These are phyloP conservation scores for Candida ipomoeae DNA, from an alignment of 805 yeast genomes.

Conservation along the genomic window DNA sequence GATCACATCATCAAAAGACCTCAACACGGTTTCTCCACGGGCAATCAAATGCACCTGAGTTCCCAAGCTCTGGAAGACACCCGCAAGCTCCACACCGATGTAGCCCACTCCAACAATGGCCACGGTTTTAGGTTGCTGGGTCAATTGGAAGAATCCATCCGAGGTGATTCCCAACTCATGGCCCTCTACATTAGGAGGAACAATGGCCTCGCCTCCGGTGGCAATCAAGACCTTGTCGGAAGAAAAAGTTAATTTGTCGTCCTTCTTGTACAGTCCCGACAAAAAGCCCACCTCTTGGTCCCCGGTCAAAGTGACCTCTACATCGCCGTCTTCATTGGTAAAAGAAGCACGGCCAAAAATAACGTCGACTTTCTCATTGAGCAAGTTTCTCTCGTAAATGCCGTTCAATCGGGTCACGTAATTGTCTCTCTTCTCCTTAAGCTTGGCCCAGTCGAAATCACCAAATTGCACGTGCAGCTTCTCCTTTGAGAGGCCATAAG, in stretches of 20 bases:
- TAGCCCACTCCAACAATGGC: conserved; percentile 98
- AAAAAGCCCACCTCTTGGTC: conserved; percentile 38
- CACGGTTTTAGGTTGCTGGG: conserved; percentile 81
- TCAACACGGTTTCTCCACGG: conserved; percentile 86
- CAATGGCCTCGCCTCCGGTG: conserved; percentile 83
- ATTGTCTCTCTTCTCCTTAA: conserved; percentile 89
- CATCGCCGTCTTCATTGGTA: conserved; percentile 55
- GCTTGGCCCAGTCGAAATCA: conserved; percentile 73
- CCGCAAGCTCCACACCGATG: conserved; percentile 93
- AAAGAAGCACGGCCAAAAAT: conserved; percentile 85
- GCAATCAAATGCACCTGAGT: conserved; percentile 82
- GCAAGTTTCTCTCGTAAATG: conserved; percentile 82
- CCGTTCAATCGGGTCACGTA: conserved; percentile 85
- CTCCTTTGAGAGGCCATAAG: conserved; percentile 73
- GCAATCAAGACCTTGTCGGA: conserved; percentile 86
- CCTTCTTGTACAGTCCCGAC: conserved; percentile 34
- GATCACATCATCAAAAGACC: conserved; percentile 81
- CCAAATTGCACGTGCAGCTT: conserved; percentile 44
- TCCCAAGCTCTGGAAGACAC: conserved; percentile 87
- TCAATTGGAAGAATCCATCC: conserved; percentile 85
- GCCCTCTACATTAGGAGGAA: conserved; percentile 72
- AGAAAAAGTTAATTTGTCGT: conserved; percentile 58
- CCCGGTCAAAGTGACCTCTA: conserved; percentile 60
- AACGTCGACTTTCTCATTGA: conserved; percentile 84
- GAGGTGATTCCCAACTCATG: conserved; percentile 80